Evolutionary conservation across 345 rosid genomes (phyloP).

Genomic region (Euphorbia tirucalli): DNA sequence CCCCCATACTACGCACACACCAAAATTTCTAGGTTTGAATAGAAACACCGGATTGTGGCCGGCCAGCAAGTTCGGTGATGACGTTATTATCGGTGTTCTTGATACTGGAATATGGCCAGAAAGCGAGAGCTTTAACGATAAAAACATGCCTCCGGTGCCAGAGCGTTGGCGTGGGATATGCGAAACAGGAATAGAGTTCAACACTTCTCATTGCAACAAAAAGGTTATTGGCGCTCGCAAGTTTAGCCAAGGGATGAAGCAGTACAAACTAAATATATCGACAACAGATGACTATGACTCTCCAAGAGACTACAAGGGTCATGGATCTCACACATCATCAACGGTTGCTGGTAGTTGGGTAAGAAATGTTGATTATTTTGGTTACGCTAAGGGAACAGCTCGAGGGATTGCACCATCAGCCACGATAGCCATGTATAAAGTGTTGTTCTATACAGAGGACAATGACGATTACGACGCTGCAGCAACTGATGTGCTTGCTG

Average conservation of each 20-base stretch:
- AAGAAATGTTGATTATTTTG: conserved; percentile 34
- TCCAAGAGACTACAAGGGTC: conserved; percentile 49
- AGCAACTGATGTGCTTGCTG: conserved; percentile 43
- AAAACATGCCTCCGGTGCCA: conserved; percentile 43
- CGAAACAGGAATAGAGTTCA: conserved; percentile 39
- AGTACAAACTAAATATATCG: conserved; percentile 28
- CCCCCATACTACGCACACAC: conserved; percentile 37
- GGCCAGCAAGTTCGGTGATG: conserved; percentile 37
- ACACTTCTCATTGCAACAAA: conserved; percentile 41
- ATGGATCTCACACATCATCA: conserved; percentile 51
- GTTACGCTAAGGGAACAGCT: conserved; percentile 51
- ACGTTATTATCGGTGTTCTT: conserved; percentile 42
- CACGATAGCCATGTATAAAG: conserved; percentile 57
- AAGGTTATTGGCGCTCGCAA: conserved; percentile 47
- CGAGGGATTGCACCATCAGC: conserved; percentile 44
- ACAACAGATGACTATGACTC: conserved; percentile 43
- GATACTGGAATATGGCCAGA: conserved; percentile 53
- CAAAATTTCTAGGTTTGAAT: conserved; percentile 41
- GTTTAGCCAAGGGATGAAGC: conserved; percentile 50
- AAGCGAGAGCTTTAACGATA: conserved; percentile 43
- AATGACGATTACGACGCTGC: conserved; percentile 24
- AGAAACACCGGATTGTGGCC: conserved; percentile 39
- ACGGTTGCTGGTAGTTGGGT: conserved; percentile 43
- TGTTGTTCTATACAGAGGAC: conserved; percentile 19
- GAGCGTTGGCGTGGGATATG: conserved; percentile 42